Evolutionary conservation across 169 alveolate genomes (phyloP).

Genomic region (Cryptosporidium parvum): DNA sequence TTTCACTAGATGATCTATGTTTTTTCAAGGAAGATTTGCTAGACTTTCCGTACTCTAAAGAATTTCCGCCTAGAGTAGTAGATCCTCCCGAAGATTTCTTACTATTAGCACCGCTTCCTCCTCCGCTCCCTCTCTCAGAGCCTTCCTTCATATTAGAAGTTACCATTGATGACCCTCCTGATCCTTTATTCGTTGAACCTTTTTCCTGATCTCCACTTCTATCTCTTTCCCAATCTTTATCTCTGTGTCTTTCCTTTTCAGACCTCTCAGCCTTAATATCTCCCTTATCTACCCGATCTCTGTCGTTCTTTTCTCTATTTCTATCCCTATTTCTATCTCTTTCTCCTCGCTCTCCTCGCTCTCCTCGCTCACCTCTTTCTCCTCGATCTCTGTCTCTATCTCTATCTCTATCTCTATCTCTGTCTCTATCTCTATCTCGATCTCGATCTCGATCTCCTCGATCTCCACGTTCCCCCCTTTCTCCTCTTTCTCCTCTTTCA

Average conservation of each 20-base stretch:
- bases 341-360: constrained; percentile 6
- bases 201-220: constrained; percentile 67
- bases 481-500: not conserved
- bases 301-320: constrained; percentile 23
- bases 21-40: constrained; percentile 23
- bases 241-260: constrained; percentile 22
- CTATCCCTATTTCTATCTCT: constrained; percentile 75
- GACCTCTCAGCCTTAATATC: not conserved
- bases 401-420: not conserved
- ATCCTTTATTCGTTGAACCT: not conserved
- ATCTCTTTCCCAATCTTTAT: constrained; percentile 24
- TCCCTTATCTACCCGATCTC: constrained; percentile 15
- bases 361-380: not conserved
- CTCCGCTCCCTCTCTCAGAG: constrained; percentile 1
- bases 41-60: not conserved
- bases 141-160: not conserved
- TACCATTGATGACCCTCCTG: not conserved
- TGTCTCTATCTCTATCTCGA: not conserved
- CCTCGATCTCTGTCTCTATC: constrained; percentile 18
- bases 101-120: constrained; percentile 10
- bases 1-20: constrained; percentile 48
- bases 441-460: constrained; percentile 8
- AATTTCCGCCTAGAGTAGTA: not conserved
- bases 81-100: not conserved
- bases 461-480: constrained; percentile 2